phyloP scores from a whole-genome alignment of 352 stramenopile genomes.

The Pythium oligandrum region DNA sequence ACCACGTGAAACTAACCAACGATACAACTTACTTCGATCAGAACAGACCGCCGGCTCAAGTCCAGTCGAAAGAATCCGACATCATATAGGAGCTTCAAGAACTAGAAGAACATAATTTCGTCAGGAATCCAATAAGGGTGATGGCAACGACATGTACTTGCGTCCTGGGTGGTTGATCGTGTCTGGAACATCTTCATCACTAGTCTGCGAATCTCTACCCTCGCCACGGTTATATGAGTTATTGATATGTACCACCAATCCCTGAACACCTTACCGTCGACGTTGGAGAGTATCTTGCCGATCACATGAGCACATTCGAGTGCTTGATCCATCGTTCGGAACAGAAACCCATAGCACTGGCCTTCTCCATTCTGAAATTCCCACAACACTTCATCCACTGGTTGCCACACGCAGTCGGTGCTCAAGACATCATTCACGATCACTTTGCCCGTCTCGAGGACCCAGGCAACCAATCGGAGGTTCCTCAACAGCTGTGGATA shows the following conservation, averaged over 20 bases:
- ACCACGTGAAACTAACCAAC: neutral
- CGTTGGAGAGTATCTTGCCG: slow-evolving; percentile 33
- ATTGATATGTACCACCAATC: neutral
- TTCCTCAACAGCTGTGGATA: slow-evolving; percentile 19
- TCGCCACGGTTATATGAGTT: neutral
- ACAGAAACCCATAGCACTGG: slow-evolving; percentile 42
- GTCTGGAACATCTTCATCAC: slow-evolving; percentile 28
- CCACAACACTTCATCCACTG: slow-evolving; percentile 30
- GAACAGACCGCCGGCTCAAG: slow-evolving; percentile 12
- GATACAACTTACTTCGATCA: slow-evolving; percentile 19
- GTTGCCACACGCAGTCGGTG: slow-evolving; percentile 37
- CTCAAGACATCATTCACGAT: slow-evolving; percentile 46
- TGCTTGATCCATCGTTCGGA: slow-evolving; percentile 35
- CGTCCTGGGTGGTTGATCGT: slow-evolving; percentile 19
- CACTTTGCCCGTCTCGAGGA: slow-evolving; percentile 48
- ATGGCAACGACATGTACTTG: neutral
- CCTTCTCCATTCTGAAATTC: slow-evolving; percentile 34
- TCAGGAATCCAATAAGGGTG: no score
- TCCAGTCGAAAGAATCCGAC: slow-evolving; percentile 26
- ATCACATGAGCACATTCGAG: slow-evolving; percentile 48
- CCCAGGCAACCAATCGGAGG: slow-evolving; percentile 53
- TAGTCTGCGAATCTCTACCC: slow-evolving; percentile 17
- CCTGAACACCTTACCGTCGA: slow-evolving; percentile 25
- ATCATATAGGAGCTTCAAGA: slow-evolving; percentile 20
- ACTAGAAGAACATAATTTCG: slow-evolving; percentile 4